Percentiles rank a stretch among this genome's conserved stretches.
Evolutionary conservation across 768 basidiomycete species (phyloP).

Genomic region (Phylloporus scabripes): DNA sequence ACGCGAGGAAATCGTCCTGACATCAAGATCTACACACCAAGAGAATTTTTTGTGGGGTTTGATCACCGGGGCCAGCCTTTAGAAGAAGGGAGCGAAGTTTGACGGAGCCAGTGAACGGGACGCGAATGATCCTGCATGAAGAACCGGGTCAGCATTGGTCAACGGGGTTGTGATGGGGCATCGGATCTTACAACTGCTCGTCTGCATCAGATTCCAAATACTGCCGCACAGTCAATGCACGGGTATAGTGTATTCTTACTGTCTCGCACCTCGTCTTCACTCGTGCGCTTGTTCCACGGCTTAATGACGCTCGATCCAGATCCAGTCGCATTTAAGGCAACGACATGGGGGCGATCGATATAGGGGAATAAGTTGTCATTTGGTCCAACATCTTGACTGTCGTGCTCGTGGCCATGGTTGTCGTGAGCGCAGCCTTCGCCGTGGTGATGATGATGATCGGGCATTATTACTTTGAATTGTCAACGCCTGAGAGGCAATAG

Average conservation of each 20-base stretch:
- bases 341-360: slow-evolving; percentile 76
- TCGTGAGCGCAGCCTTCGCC: slow-evolving; percentile 55
- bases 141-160: slow-evolving; percentile 3
- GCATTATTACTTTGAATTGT: slow-evolving; percentile 3
- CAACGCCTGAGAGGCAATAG: no score
- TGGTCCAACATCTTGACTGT: slow-evolving; percentile 42
- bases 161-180: not conserved
- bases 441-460: slow-evolving; percentile 32
- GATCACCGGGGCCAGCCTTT: slow-evolving; percentile 76
- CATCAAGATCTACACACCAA: slow-evolving; percentile 46
- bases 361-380: slow-evolving; percentile 68
- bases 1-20: not conserved
- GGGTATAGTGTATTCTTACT: not conserved
- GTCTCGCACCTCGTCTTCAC: slow-evolving; percentile 58
- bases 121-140: slow-evolving; percentile 61
- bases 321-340: slow-evolving; percentile 65
- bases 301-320: slow-evolving; percentile 64
- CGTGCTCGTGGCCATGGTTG: slow-evolving; percentile 53
- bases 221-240: slow-evolving; percentile 35
- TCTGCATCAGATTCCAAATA: slow-evolving; percentile 86
- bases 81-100: slow-evolving; percentile 77
- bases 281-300: slow-evolving; percentile 75
- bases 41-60: slow-evolving; percentile 67
- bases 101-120: slow-evolving; percentile 86
- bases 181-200: slow-evolving; percentile 68